Conservation (phyloP, 2,329 filamentous ascomycete genomes). For the Calonectria montana region DNA sequence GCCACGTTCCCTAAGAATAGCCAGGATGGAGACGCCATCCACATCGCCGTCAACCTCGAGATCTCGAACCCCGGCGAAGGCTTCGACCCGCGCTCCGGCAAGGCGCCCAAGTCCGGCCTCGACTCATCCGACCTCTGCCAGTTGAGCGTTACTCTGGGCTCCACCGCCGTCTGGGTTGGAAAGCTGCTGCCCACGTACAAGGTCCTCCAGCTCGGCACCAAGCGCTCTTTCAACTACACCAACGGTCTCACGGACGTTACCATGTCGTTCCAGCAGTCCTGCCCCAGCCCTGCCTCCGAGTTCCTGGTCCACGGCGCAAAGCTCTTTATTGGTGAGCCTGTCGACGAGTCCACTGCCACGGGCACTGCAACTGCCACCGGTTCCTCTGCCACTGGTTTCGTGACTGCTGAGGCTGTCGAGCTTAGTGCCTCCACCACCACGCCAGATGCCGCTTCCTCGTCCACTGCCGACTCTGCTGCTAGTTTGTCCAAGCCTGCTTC, state of each 20-base stretch:
- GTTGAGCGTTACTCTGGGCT: background rate
- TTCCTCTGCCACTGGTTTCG: background rate
- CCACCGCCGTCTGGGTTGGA: slow-evolving; percentile 8
- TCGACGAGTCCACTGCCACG: background rate
- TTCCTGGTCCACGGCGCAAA: slow-evolving; percentile 2
- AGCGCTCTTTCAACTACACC: background rate
- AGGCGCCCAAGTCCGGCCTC: slow-evolving; percentile 3
- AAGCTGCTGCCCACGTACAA: slow-evolving; percentile 6
- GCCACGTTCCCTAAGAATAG: background rate
- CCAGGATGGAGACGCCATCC: slow-evolving; percentile 12
- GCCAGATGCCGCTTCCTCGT: background rate
- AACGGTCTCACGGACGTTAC: background rate
- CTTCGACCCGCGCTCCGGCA: slow-evolving; percentile 7
- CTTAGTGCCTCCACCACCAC: background rate
- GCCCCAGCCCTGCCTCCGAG: background rate
- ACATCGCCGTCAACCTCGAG: slow-evolving; percentile 3
- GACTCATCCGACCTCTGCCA: background rate
- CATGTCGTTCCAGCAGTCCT: background rate
- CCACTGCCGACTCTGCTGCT: background rate
- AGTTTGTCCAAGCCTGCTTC: background rate
- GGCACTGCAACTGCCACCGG: background rate
- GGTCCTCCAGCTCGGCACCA: background rate
- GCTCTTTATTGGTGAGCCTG: background rate
- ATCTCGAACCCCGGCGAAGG: slow-evolving; percentile 8
- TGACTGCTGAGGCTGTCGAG: background rate